Evolutionary conservation across 2,329 filamentous ascomycete genomes (phyloP).

Genomic region (Lachnellula cervina): DNA sequence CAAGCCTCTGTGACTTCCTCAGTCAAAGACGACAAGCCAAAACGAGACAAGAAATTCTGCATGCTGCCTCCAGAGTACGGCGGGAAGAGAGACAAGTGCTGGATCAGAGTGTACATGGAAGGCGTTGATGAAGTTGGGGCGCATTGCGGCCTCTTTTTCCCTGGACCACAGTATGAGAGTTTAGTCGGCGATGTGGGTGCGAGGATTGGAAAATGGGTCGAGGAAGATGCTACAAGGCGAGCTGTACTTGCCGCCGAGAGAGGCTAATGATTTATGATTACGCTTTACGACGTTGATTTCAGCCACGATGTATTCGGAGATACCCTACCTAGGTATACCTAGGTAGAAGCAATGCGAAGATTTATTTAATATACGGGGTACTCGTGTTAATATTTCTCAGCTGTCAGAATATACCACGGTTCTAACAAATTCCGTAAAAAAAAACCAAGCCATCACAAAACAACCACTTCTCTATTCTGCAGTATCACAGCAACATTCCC

Average conservation of each 20-base stretch:
- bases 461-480: too few species aligned
- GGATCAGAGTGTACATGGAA: slow-evolving; percentile 77
- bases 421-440: background rate
- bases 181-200: slow-evolving; percentile 71
- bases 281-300: background rate
- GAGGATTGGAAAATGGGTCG: slow-evolving; percentile 64
- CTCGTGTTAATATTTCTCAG: background rate
- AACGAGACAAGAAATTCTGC: slow-evolving; percentile 63
- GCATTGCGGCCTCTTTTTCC: slow-evolving; percentile 76
- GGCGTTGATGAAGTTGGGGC: slow-evolving; percentile 80
- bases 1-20: slow-evolving; percentile 13
- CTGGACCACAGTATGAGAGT: slow-evolving; percentile 66
- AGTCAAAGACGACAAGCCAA: slow-evolving; percentile 24
- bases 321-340: background rate
- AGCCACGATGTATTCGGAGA: background rate
- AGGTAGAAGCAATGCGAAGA: background rate
- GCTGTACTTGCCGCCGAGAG: slow-evolving; percentile 14
- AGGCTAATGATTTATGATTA: slow-evolving; percentile 5
- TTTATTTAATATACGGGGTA: background rate
- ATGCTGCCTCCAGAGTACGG: slow-evolving; percentile 55
- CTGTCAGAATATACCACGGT: background rate
- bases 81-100: slow-evolving; percentile 61
- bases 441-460: too few species aligned
- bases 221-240: slow-evolving; percentile 46
- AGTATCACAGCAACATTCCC: too few species aligned